Evolutionary conservation across 2,329 filamentous ascomycete species (phyloP), one percentile per base, ranked within the genome.

Genomic region (Epichloe sibirici): DNA sequence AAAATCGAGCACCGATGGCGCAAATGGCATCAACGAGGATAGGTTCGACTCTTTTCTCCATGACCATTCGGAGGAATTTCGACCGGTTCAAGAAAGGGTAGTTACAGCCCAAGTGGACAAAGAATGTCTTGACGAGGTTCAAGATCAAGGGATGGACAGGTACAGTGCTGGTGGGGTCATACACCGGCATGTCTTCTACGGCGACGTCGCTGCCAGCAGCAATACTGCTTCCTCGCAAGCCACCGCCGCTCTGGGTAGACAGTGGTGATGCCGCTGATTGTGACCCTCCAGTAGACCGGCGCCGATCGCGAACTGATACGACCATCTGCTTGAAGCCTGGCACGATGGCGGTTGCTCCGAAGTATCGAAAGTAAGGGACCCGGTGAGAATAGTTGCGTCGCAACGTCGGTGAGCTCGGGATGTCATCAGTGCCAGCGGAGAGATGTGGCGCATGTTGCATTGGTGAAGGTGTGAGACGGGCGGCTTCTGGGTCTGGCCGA

Each of bases 311-410:
- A 34, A 90, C 81, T 51, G 85, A 83, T 54, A 86, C 83, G 28
- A 94, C 87, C 88, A 94, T 94, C 66, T 94, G 88, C 68, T 94
- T 94, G 71, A 90, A 94, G 23, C 89, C 89, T 1, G 89, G 89
- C 50, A 93, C 88, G 62, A 95, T 95, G 56, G 89, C 90, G 1
- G 90, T 95, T 0, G 88, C 88, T 0, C 89, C 90, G 64, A 95
- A 93, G 67, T 93, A 95, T 55, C 90, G 77, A 61, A 95, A 95
- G 65, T 93, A 95, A 0, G 89, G 89, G 57, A 95, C 87, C 51
- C 85, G 78, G 62, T 85, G 73, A 55, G 78, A 73, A 64, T 78
- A 74, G 34, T 71, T 66, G 59, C 78, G 72, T 56, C 78, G 71
- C 48, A 74, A 67, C 11, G 70, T 61, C 1, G 75, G 74, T 23